phyloP scores from a whole-genome alignment of 2,329 filamentous ascomycete species.

The Botrytis byssoidea region DNA sequence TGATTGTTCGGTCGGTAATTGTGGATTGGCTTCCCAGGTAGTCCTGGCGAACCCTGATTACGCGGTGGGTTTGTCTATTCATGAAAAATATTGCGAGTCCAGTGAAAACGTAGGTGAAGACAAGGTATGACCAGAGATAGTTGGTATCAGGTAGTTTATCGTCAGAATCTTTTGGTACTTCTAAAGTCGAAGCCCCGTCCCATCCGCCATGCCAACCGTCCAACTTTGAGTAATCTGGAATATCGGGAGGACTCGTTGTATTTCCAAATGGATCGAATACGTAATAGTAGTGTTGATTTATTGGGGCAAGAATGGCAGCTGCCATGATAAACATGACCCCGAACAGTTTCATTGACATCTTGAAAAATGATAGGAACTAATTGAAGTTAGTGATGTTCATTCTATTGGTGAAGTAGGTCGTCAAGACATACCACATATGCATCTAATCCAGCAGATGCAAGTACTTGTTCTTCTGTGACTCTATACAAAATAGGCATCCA shows the following conservation, averaged over 20 bases:
- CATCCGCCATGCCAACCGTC: slow-evolving; percentile 19
- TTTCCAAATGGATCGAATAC: slow-evolving; percentile 28
- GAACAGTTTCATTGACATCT: slow-evolving; percentile 87
- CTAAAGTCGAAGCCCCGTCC: not conserved
- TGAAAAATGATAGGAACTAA: slow-evolving; percentile 89
- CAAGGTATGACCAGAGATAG: slow-evolving; percentile 88
- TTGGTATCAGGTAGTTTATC: slow-evolving; percentile 28
- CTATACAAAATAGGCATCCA: slow-evolving; percentile 87
- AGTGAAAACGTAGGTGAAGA: slow-evolving; percentile 94
- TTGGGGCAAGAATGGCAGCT: slow-evolving; percentile 75
- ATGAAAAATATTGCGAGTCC: slow-evolving; percentile 79
- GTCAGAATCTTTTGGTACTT: slow-evolving; percentile 16
- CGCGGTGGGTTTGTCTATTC: slow-evolving; percentile 75
- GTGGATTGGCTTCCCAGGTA: slow-evolving; percentile 93
- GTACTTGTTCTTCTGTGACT: slow-evolving; percentile 84
- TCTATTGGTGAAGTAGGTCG: not conserved
- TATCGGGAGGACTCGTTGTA: slow-evolving; percentile 37
- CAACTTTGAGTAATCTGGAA: slow-evolving; percentile 14
- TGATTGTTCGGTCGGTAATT: slow-evolving; percentile 92
- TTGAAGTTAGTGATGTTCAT: slow-evolving; percentile 23
- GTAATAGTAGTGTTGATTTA: slow-evolving; percentile 67
- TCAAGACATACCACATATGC: slow-evolving; percentile 73
- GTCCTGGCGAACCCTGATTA: slow-evolving; percentile 83
- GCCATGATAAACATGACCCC: slow-evolving; percentile 78
- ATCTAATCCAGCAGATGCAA: slow-evolving; percentile 88